Base-by-base conservation (phyloP, 192 early-diverging fungal species). In the Rhizophagus prolifer region DNA sequence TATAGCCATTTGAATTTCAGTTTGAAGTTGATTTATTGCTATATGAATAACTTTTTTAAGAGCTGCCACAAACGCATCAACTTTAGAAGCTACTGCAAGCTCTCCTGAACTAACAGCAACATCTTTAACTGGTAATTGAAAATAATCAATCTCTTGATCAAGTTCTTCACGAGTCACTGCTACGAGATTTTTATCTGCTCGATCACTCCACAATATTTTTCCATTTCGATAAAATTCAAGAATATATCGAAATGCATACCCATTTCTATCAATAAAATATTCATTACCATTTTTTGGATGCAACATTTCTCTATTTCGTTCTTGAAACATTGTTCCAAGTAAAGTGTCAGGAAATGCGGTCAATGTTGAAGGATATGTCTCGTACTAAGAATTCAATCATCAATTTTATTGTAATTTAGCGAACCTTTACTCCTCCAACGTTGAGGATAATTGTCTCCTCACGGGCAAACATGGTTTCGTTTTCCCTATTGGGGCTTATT, bases 261-360 rank as follows among this genome's bases (percentile, higher is more conserved):
- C 72, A 66, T 74, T 66, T 9, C 72, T 19, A 74, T 74, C 72
- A 66, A 74, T 64, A 46, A 74, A 74, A 34, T 70, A 74, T 74
- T 74, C 72, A 26, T 74, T 66, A n/a, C 63, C 34, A 25, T 74
- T 34, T 10, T 23, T 66, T 28, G 72, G 61, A 5, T 74, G 54
- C 19, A 66, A 21, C n/a, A 74, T 31, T 28, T 25, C 25, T 34
- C 34, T 66, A 46, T 62, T 66, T 28, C 58, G 58, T 66, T 74
- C 61, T 28, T 58, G 63, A 66, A 74, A 67, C 72, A 74, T 74
- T 23, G 61, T 62, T 0, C 72, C 72, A 25, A 74, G 72, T 12
- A 74, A 62, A 41, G 72, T 74, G 16, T 74, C 72, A 10, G 72
- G 72, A 25, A 67, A 74, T 8, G 72, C 46, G 38, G 34, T 31